Conservation (phyloP, 2,329 filamentous ascomycete species). For the Parasarocladium wereldwijsianum region DNA sequence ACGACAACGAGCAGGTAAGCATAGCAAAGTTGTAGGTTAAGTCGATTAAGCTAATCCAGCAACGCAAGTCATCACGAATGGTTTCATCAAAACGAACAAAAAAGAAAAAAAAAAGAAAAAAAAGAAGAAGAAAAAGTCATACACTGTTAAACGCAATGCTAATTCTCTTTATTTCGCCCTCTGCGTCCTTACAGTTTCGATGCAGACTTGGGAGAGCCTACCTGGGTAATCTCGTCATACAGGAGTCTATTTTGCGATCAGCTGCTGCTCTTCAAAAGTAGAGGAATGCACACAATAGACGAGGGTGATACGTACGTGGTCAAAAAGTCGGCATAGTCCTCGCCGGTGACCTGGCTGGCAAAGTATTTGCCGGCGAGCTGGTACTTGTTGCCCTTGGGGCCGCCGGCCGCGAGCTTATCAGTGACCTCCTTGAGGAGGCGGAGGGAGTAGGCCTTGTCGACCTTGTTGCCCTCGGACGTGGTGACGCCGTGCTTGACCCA, state of each 20-base stretch:
- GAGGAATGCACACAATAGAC: background rate
- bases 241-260: conserved; percentile 41
- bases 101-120: too few relatives aligned
- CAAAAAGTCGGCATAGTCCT: conserved; percentile 95
- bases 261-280: conserved; percentile 5
- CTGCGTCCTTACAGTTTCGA: conserved; percentile 54
- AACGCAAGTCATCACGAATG: too few relatives aligned
- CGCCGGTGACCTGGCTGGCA: conserved; percentile 79
- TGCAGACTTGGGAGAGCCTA: conserved; percentile 44
- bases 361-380: conserved; percentile 87
- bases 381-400: conserved; percentile 80
- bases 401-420: conserved; percentile 58
- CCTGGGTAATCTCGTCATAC: conserved; percentile 75
- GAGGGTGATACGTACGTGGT: conserved; percentile 47
- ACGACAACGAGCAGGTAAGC: too few relatives aligned
- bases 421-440: conserved; percentile 77
- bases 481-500: conserved; percentile 64
- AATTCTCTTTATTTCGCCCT: too few relatives aligned
- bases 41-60: too few relatives aligned
- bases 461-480: conserved; percentile 77
- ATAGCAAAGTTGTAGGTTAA: too few relatives aligned
- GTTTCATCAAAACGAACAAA: too few relatives aligned
- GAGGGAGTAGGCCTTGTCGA: conserved; percentile 85
- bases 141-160: too few relatives aligned
- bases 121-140: too few relatives aligned